These are phyloP conservation scores for Exophiala aquamarina DNA, from an alignment of 2,329 filamentous ascomycete genomes.

Conservation along the genomic window DNA sequence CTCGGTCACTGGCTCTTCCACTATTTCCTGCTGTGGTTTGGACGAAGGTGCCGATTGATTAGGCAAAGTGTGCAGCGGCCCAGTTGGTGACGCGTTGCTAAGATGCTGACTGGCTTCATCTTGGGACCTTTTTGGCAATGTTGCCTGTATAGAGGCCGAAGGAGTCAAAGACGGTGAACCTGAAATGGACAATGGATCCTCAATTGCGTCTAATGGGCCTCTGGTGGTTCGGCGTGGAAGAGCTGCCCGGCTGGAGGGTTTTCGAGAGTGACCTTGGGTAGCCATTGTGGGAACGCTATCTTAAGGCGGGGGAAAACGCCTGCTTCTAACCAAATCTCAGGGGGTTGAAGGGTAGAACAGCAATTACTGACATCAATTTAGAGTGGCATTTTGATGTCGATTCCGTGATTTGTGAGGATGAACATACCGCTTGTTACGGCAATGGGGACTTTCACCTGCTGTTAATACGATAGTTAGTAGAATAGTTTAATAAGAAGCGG, in stretches of 20 bases:
- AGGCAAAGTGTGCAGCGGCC: not conserved
- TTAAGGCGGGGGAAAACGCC: no score
- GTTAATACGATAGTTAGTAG: no score
- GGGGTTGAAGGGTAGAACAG: no score
- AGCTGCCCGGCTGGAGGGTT: conserved; percentile 20
- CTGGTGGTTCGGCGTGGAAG: conserved; percentile 69
- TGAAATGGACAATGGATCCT: conserved; percentile 60
- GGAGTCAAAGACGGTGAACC: conserved; percentile 6
- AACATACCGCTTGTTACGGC: no score
- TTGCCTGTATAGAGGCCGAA: conserved; percentile 1
- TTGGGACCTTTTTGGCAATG: conserved; percentile 2
- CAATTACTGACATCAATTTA: no score
- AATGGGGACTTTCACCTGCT: no score
- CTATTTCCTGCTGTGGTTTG: no score
- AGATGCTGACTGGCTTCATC: conserved; percentile 1
- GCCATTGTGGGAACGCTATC: conserved; percentile 11
- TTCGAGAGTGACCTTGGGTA: conserved; percentile 18
- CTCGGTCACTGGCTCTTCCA: conserved; percentile 25
- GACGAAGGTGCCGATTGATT: not conserved
- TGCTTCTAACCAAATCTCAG: no score
- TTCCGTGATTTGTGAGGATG: no score
- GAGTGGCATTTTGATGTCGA: no score
- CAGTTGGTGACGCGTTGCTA: not conserved
- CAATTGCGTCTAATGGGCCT: conserved; percentile 69
- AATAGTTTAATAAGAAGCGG: no score